Conservation (phyloP, 176 grass and related monocot genomes). For the Miscanthus lutarioriparius region DNA sequence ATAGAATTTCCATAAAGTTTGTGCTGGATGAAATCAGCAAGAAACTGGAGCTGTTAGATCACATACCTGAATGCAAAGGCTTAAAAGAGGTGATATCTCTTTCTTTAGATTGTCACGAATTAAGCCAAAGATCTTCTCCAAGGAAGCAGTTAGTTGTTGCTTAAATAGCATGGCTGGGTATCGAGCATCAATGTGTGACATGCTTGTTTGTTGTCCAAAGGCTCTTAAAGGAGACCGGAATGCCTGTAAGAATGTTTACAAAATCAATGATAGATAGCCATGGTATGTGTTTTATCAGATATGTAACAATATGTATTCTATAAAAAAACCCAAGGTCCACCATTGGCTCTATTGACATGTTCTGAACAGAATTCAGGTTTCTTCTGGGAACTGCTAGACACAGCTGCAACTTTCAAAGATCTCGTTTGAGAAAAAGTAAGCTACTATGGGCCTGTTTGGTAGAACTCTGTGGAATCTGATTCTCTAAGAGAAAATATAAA, state of each 20-base stretch:
- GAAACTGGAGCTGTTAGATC: constrained; percentile 6
- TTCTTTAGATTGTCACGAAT: constrained; percentile 91
- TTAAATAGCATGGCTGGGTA: constrained; percentile 93
- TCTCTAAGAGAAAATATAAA: neutral
- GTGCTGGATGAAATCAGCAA: constrained; percentile 17
- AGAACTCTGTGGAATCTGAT: neutral
- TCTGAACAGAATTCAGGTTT: neutral
- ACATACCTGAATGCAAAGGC: constrained; percentile 75
- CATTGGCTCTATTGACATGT: neutral
- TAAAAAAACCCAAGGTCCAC: neutral
- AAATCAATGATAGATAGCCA: constrained; percentile 11
- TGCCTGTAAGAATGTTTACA: constrained; percentile 39
- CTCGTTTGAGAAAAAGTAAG: neutral
- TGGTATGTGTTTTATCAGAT: neutral
- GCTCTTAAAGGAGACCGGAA: constrained; percentile 51
- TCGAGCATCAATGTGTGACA: constrained; percentile 61
- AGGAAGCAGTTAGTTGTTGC: constrained; percentile 81
- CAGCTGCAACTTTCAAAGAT: neutral
- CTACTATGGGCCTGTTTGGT: neutral
- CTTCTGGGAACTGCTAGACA: neutral
- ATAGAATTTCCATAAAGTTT: neutral
- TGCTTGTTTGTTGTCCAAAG: constrained; percentile 47
- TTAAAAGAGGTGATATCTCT: constrained; percentile 84
- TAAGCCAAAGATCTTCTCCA: constrained; percentile 87
- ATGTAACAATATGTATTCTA: constrained; percentile 21